Evolutionary conservation across 2,329 filamentous ascomycete genomes (phyloP).

Genomic region (Dryadomyces quercivorus): DNA sequence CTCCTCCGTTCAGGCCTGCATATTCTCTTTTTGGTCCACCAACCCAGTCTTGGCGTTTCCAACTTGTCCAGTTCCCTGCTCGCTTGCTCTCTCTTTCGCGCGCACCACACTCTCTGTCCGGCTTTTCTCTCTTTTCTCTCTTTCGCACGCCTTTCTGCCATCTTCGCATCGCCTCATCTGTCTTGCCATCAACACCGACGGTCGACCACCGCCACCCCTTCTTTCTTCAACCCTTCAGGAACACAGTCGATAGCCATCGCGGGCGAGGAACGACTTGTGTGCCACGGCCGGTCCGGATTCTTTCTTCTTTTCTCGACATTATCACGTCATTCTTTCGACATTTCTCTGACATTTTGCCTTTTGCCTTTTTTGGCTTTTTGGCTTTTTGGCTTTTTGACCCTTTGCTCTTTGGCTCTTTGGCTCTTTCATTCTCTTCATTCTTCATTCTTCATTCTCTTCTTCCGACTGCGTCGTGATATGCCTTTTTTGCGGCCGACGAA

Average conservation of each 20-base stretch:
- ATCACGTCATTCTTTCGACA: background rate
- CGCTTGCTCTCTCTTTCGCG: background rate
- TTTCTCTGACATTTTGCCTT: too few relatives aligned
- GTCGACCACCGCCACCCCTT: background rate
- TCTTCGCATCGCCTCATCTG: background rate
- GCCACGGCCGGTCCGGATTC: conserved; percentile 4
- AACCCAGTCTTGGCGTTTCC: background rate
- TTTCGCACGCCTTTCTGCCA: background rate
- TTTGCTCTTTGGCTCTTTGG: too few relatives aligned
- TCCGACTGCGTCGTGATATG: conserved; percentile 1
- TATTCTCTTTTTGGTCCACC: background rate
- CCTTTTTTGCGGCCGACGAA: background rate
- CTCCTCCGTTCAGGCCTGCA: background rate
- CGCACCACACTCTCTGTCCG: background rate
- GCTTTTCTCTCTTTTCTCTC: background rate
- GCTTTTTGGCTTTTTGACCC: too few relatives aligned
- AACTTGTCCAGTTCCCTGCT: background rate
- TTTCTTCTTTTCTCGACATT: background rate
- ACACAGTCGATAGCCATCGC: conserved; percentile 6
- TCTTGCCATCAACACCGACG: background rate
- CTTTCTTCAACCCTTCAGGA: background rate
- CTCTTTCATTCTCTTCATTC: background rate
- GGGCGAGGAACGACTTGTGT: conserved; percentile 7
- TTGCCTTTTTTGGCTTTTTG: too few relatives aligned
- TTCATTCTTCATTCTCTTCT: background rate